Conservation (phyloP, 2,329 filamentous ascomycete genomes). For the Byssothecium circinans region DNA sequence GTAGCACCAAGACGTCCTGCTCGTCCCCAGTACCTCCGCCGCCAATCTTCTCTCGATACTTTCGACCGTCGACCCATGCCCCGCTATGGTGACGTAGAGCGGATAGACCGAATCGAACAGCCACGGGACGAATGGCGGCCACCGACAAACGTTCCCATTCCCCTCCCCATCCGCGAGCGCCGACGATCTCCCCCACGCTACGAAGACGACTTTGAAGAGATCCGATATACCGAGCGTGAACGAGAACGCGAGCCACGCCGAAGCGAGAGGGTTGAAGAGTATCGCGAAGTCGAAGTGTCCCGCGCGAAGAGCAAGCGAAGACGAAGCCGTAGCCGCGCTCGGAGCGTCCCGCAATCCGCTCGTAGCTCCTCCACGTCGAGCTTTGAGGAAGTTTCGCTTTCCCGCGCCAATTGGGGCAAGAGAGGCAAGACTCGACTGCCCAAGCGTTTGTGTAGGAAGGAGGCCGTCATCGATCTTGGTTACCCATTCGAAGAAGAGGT, state of each 20-base stretch:
- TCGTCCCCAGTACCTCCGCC: slow-evolving; percentile 70
- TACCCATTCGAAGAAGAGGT: slow-evolving; percentile 90
- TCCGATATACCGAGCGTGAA: slow-evolving; percentile 46
- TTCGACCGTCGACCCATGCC: slow-evolving; percentile 75
- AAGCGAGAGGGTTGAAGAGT: slow-evolving; percentile 41
- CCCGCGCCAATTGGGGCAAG: slow-evolving; percentile 45
- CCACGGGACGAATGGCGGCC: slow-evolving; percentile 59
- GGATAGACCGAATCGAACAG: background rate
- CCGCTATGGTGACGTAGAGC: slow-evolving; percentile 58
- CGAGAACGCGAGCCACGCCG: slow-evolving; percentile 20
- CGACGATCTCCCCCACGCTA: slow-evolving; percentile 56
- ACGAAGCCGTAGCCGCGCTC: slow-evolving; percentile 23
- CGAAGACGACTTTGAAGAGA: slow-evolving; percentile 67
- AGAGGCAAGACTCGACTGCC: slow-evolving; percentile 91
- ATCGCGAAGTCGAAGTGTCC: slow-evolving; percentile 53
- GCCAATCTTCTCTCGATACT: slow-evolving; percentile 87
- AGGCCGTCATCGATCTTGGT: slow-evolving; percentile 78
- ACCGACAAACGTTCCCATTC: slow-evolving; percentile 70
- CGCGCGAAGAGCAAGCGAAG: slow-evolving; percentile 46
- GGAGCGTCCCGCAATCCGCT: slow-evolving; percentile 29
- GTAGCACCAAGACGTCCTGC: slow-evolving; percentile 55
- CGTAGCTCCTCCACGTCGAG: slow-evolving; percentile 47
- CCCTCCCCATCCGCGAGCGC: slow-evolving; percentile 58
- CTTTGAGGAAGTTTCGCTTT: slow-evolving; percentile 43
- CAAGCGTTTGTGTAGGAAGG: slow-evolving; percentile 73